phyloP scores from a whole-genome alignment of 164 flowering plant species.

The Houttuynia cordata region DNA sequence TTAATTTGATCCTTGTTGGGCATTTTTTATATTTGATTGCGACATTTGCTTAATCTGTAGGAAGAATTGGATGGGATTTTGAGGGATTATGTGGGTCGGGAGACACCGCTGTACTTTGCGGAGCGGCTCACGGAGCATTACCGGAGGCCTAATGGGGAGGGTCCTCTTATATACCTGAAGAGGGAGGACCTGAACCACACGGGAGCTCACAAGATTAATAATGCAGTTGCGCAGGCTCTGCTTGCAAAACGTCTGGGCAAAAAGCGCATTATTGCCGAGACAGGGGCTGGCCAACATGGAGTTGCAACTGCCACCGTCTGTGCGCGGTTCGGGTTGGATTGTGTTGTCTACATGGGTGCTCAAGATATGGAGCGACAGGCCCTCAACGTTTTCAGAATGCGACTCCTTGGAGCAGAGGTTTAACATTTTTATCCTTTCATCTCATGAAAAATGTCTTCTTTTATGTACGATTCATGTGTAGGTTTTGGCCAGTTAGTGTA shows the following conservation, averaged over 20 bases:
- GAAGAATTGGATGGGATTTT: slow-evolving; percentile 64
- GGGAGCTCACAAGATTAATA: slow-evolving; percentile 93
- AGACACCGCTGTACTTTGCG: slow-evolving; percentile 83
- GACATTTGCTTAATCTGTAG: slow-evolving; percentile 24
- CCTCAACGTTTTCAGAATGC: slow-evolving; percentile 89
- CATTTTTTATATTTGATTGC: background rate
- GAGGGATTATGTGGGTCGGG: slow-evolving; percentile 88
- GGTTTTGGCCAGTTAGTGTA: background rate
- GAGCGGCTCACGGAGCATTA: slow-evolving; percentile 82
- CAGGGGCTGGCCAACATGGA: slow-evolving; percentile 99
- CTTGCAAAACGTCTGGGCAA: slow-evolving; percentile 86
- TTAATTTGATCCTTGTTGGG: background rate
- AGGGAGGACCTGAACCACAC: slow-evolving; percentile 95
- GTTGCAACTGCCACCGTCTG: slow-evolving; percentile 97
- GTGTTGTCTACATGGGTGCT: slow-evolving; percentile 89
- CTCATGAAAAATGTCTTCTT: background rate
- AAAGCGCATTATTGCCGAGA: slow-evolving; percentile 78
- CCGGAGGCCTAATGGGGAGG: slow-evolving; percentile 58
- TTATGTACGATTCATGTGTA: background rate
- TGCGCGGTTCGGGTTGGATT: slow-evolving; percentile 83
- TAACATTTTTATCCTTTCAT: slow-evolving; percentile 4
- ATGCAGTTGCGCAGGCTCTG: slow-evolving; percentile 86
- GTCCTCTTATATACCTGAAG: slow-evolving; percentile 72
- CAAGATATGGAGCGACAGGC: slow-evolving; percentile 95
- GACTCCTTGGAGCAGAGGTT: slow-evolving; percentile 98